Evolutionary conservation across 2,329 filamentous ascomycete species (phyloP), one percentile per base, ranked within the genome.

Genomic region (Tolypocladium nubicola): DNA sequence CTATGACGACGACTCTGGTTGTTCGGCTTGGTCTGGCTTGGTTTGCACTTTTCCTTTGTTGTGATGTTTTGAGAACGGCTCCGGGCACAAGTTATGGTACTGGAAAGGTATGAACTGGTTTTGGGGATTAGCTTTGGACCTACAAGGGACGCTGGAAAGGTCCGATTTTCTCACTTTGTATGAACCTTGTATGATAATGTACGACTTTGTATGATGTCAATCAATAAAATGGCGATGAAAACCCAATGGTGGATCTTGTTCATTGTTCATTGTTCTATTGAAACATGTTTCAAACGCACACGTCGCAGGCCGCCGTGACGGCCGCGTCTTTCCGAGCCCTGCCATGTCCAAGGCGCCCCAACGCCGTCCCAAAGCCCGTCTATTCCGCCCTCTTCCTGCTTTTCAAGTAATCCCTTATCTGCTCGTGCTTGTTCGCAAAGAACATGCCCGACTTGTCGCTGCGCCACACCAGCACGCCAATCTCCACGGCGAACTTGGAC

Each of bases 341-440:
- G 10, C 21, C 1, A 8, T 52, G 47, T 35, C 30, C 14, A 35
- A 35, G 30, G 13, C 33, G 13, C 38, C 49, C 40, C 13, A 62
- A 62, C 62, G 60, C 61, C 61, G 52, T 55, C 35, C 39, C 47
- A 21, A 21, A 21, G 38, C 39, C 30, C 54, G 33, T 53, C 57
- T 68, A 75, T 59, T 76, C 75, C 0, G 73, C 71, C 65, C 76
- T 78, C 68, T 83, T 86, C 58, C 81, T 78, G 62, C 81, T 85
- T 67, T 85, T 86, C 62, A 96, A 78, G 70, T 89, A 97, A 60
- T 87, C 85, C 59, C 85, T 81, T 61, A 99, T 86, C 75, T 96
- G 92, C 70, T 97, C 92, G 66, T 94, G 84, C 67, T 91, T 87
- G 59, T 84, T 95, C 8, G 95, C 91, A 70, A 99, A 99, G 73